Base-by-base conservation (phyloP, 768 basidiomycete genomes). In the Solioccasus polychromus region DNA sequence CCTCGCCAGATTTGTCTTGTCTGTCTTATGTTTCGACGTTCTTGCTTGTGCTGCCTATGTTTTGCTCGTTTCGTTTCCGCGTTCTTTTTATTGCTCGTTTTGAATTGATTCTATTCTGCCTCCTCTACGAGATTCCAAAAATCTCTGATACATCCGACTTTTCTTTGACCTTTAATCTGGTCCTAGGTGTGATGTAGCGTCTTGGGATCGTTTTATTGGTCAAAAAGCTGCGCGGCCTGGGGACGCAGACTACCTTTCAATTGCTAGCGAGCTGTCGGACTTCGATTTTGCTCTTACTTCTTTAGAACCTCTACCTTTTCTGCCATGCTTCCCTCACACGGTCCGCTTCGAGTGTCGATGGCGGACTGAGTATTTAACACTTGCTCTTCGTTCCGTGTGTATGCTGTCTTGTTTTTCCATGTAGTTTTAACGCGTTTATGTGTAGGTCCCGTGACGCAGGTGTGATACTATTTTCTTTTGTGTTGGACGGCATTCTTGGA, bases 131-230 rank as follows among this genome's bases (percentile, higher is more conserved):
- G 54, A 47, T 44, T 38, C 19, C 46, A n/a, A 34, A 46, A 51
- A 47, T 49, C 53, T 57, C 49, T 31, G 29, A 46, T 30, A 28
- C 47, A 45, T 55, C 53, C 53, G 53, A 40, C 47, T 42, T 47
- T 55, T 63, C 35, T 67, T 67, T 68, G 45, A 59, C 61, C 63
- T 63, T 53, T 54, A 65, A 67, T 22, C 24, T 48, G 56, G 56
- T 61, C 63, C 47, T 25, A 37, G 19, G 47, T 51, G 59, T 50
- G 54, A 50, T 50, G 24, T 17, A 48, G 35, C 48, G 23, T 34
- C 40, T 35, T 48, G 48, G 41, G 63, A 65, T 61, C 63, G 25
- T 45, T 23, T 65, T 67, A 52, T 40, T 61, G 63, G 63, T 63
- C 52, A 65, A 65, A 65, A 47, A 63, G 36, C 34, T 44, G 52